Conservation (phyloP, 371 early-diverging fungal genomes). For the Capniomyces stellatus region DNA sequence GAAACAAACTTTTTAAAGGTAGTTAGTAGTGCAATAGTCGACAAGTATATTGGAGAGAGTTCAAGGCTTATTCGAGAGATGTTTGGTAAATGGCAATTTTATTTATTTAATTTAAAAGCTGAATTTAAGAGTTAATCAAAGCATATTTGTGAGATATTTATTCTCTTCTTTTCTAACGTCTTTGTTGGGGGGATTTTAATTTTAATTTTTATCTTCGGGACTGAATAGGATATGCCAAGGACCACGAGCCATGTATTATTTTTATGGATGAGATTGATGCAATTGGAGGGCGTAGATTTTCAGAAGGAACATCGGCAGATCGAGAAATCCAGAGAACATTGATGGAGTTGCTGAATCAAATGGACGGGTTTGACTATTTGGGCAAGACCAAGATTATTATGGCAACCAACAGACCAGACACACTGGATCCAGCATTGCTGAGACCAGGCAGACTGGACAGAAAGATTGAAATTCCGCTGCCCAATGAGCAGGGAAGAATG, state of each 20-base stretch:
- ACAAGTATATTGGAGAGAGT: slow-evolving; percentile 98
- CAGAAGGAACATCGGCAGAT: slow-evolving; percentile 98
- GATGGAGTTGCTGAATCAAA: slow-evolving; percentile 99
- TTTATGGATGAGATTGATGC: slow-evolving; percentile 99
- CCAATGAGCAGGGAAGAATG: slow-evolving; percentile 53
- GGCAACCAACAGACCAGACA: slow-evolving; percentile 99
- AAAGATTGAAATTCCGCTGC: slow-evolving; percentile 98
- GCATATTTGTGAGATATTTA: too few relatives aligned
- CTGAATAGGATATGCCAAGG: slow-evolving; percentile 98
- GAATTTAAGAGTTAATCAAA: too few relatives aligned
- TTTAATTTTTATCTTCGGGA: slow-evolving; percentile 24
- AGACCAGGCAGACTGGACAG: slow-evolving; percentile 97
- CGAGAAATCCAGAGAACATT: slow-evolving; percentile 99
- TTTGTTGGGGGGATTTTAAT: neutral
- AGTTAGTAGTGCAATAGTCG: slow-evolving; percentile 95
- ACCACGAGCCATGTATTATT: slow-evolving; percentile 99
- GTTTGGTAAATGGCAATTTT: slow-evolving; percentile 62
- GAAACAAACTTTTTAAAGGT: slow-evolving; percentile 97
- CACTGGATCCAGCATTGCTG: slow-evolving; percentile 95
- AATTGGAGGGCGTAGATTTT: slow-evolving; percentile 98
- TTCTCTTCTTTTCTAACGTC: neutral
- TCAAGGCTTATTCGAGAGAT: slow-evolving; percentile 95
- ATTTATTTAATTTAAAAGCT: too few relatives aligned
- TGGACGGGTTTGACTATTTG: slow-evolving; percentile 98
- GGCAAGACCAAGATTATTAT: slow-evolving; percentile 98